Conservation (phyloP, 352 stramenopile genomes). For the Phytophthora pini region DNA sequence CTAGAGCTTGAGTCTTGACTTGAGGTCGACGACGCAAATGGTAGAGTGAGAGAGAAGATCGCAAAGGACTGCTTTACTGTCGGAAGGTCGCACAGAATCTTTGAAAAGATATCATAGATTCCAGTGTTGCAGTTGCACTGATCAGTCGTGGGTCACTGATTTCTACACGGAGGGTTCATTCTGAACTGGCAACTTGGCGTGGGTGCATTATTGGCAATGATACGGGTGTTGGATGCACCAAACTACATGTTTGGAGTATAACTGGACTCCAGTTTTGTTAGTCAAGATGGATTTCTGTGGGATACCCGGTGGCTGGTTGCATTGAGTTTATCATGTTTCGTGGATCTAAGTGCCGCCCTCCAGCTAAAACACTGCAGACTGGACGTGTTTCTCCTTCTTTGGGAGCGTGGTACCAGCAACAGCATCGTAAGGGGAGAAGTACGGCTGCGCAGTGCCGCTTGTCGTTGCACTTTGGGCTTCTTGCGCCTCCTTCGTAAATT, state of each 20-base stretch:
- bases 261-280: too few species aligned
- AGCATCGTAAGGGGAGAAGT: conserved; percentile 78
- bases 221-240: too few species aligned
- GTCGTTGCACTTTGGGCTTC: conserved; percentile 31
- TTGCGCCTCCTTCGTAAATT: conserved; percentile 73
- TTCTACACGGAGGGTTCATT: too few species aligned
- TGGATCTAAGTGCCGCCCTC: not conserved
- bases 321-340: conserved; percentile 1
- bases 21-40: conserved; percentile 16
- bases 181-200: too few species aligned
- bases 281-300: too few species aligned
- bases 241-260: too few species aligned
- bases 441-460: conserved; percentile 48
- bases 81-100: conserved; percentile 7
- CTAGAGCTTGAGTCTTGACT: conserved; percentile 2
- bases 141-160: too few species aligned
- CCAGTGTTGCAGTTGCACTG: conserved; percentile 1
- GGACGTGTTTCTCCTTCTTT: conserved; percentile 58
- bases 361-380: conserved; percentile 39
- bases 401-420: conserved; percentile 44
- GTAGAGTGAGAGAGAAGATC: conserved; percentile 20
- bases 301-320: not conserved
- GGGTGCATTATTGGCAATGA: too few species aligned
- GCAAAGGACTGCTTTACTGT: not conserved
- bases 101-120: too few species aligned